phyloP scores from a whole-genome alignment of 176 grass and related monocot species.

The Tuctoria greenei region DNA sequence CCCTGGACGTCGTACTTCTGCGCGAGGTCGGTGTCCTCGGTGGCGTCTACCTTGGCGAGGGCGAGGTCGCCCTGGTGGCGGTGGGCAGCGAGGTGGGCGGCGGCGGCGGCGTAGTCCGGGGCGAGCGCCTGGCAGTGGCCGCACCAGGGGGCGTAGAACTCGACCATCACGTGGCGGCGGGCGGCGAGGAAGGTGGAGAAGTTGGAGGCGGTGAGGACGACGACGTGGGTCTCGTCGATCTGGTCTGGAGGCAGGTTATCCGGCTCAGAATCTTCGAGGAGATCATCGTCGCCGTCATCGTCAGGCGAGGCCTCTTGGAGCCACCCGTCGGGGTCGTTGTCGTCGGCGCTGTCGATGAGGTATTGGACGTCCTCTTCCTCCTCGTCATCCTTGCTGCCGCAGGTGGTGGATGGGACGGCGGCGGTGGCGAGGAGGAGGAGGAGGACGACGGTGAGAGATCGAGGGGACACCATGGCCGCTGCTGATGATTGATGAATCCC shows the following conservation, averaged over 20 bases:
- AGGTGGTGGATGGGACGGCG: not conserved
- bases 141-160: conserved; percentile 99
- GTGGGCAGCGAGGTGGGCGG: conserved; percentile 42
- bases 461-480: not conserved
- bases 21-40: conserved; percentile 78
- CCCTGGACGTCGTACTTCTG: conserved; percentile 76
- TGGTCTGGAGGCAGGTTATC: not conserved
- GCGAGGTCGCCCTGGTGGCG: conserved; percentile 46
- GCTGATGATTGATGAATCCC: not conserved
- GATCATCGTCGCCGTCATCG: conserved; percentile 42
- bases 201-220: conserved; percentile 64
- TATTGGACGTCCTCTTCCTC: conserved; percentile 38
- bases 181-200: conserved; percentile 68
- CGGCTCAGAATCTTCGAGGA: conserved; percentile 1
- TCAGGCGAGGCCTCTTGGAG: conserved; percentile 18
- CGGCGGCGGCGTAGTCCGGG: conserved; percentile 76
- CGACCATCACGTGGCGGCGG: conserved; percentile 73
- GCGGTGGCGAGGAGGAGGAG: conserved; percentile 6
- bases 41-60: conserved; percentile 89
- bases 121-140: conserved; percentile 82
- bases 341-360: conserved; percentile 32
- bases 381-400: not conserved
- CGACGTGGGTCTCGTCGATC: conserved; percentile 73
- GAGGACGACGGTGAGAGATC: not conserved
- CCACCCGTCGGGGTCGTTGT: conserved; percentile 43